Evolutionary conservation across 106 monocot genomes (phyloP).

Genomic region (Dioscorea dumetorum): DNA sequence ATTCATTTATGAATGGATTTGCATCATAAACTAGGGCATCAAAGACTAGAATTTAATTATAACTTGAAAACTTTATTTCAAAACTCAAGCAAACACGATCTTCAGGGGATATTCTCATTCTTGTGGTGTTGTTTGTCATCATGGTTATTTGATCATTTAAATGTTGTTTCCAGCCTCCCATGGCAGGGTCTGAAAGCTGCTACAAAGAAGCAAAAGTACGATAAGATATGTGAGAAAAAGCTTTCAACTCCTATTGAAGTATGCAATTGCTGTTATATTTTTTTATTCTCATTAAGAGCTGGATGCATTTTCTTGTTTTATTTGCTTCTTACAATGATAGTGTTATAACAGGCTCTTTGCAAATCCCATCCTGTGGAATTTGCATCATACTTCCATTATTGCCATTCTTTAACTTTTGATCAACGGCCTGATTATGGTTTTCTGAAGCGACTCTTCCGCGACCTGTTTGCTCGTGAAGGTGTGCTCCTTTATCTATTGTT

Average conservation of each 20-base stretch:
- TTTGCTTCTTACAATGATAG: too few relatives aligned
- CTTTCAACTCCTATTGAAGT: conserved; percentile 96
- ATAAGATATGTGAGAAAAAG: conserved; percentile 96
- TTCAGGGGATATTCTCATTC: too few relatives aligned
- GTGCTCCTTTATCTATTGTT: background rate
- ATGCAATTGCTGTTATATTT: background rate
- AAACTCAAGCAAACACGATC: too few relatives aligned
- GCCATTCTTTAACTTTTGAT: conserved; percentile 90
- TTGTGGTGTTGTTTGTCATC: too few relatives aligned
- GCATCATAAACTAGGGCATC: background rate
- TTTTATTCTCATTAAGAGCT: too few relatives aligned
- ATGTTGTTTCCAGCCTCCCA: conserved; percentile 64
- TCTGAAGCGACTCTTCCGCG: conserved; percentile 82
- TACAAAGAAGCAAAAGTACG: conserved; percentile 95
- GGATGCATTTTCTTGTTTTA: too few relatives aligned
- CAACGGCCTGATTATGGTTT: conserved; percentile 90
- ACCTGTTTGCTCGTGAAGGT: conserved; percentile 85
- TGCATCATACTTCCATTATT: conserved; percentile 97
- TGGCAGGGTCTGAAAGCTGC: conserved; percentile 99
- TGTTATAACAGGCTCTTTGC: conserved; percentile 58
- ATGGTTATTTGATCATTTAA: background rate
- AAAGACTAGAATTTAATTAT: too few relatives aligned
- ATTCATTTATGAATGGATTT: background rate
- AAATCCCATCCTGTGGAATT: conserved; percentile 89
- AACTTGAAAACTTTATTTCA: too few relatives aligned